Evolutionary conservation across 495 filamentous ascomycete genomes (phyloP).

Genomic region (Penicillium antarcticum): DNA sequence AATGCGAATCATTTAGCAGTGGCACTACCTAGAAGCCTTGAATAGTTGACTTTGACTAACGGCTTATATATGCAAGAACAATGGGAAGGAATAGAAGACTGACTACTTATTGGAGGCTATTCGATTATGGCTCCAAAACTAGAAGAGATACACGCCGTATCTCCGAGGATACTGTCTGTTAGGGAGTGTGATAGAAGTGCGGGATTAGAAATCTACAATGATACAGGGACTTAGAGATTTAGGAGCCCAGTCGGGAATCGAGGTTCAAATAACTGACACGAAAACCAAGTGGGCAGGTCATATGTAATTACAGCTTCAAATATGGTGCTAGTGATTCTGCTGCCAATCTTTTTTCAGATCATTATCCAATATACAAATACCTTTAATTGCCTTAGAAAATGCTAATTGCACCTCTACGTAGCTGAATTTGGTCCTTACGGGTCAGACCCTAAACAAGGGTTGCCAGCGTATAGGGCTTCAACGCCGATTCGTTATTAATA

Average conservation of each 20-base stretch:
- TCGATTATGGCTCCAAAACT: conserved; percentile 3
- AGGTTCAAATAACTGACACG: neutral
- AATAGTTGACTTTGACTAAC: conserved; percentile 5
- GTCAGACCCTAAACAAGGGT: too few relatives aligned
- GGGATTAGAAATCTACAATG: neutral
- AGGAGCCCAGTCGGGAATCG: neutral
- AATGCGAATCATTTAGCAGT: neutral
- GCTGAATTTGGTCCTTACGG: too few relatives aligned
- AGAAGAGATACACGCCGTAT: neutral
- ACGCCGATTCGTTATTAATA: too few relatives aligned
- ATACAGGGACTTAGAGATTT: neutral
- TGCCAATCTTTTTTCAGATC: too few relatives aligned
- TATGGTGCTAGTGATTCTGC: too few relatives aligned
- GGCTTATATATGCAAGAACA: neutral
- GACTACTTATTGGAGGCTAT: neutral
- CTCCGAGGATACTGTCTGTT: neutral
- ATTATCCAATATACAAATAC: too few relatives aligned
- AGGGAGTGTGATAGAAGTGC: neutral
- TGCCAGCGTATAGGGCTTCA: too few relatives aligned
- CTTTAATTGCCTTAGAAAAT: too few relatives aligned
- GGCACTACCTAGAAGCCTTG: neutral
- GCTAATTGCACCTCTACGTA: too few relatives aligned
- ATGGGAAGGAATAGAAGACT: conserved; percentile 1
- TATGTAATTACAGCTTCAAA: too few relatives aligned
- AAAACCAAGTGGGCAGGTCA: neutral